Evolutionary conservation across 2,329 filamentous ascomycete species (phyloP), one percentile per base, ranked within the genome.

Genomic region (Coniella lustricola): DNA sequence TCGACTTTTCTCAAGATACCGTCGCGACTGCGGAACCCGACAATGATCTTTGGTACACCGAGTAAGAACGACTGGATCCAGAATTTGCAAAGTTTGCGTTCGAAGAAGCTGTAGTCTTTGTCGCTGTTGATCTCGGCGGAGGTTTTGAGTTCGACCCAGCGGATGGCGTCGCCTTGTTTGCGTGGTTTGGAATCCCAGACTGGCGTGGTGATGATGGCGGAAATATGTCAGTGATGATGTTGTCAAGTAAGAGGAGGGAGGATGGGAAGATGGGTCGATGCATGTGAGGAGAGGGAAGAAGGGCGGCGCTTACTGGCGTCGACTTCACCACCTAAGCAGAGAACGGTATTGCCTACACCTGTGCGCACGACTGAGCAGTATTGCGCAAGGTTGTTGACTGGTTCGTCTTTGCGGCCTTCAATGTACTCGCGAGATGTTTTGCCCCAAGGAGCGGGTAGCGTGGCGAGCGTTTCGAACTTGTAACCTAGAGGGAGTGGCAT

Each of bases 31-130:
- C 93, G 82, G 64, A 93, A 96, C 1, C 93, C 93, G 25, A 98
- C 86, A 39, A 96, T 81, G 55, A 98, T 88, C 56, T 84, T 93
- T 0, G 90, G 89, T 1, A 97, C 90, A 35, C 91, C 91, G 2
- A 98, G 82, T 2, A 98, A 74, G 62, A 95, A 98, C 0, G 87
- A 95, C 65, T 97, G 93, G 13, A 91, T 88, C 93, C 93, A 98
- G 68, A 91, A 95, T 61, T 94, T 94, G 67, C 95, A 79, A 47
- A 97, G 76, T 64, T 97, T 97, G 42, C 87, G 80, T 66, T 96
- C 87, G 62, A 91, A 95, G 54, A 82, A 85, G 17, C 84, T 67
- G 60, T 81, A 74, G 59, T 93, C 87, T 40, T 80, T 76, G 2
- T 83, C 75, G 52, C 77, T 77, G 44, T 74, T 73, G 43, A 91